Evolutionary conservation across 371 early-diverging fungal genomes (phyloP).

Genomic region (Capillidium rhysosporum): DNA sequence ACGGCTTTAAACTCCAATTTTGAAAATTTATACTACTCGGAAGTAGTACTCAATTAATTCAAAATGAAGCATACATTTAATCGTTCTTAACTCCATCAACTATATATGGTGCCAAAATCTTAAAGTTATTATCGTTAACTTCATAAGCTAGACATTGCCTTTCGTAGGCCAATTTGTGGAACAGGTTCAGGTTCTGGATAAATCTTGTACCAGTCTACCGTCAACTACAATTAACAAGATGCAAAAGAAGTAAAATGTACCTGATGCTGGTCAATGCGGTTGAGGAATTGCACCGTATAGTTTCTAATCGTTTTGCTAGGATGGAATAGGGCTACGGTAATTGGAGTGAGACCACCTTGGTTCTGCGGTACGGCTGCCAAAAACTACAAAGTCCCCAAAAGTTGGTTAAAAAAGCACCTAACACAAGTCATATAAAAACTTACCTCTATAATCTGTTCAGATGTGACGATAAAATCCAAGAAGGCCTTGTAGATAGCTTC

Average conservation of each 20-base stretch:
- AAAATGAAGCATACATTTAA: too few relatives aligned
- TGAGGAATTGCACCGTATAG: conserved; percentile 41
- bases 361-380: conserved; percentile 56
- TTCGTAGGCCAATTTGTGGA: conserved; percentile 11
- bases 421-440: neutral
- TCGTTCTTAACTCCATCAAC: neutral
- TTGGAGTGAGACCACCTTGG: conserved; percentile 56
- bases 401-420: neutral
- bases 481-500: conserved; percentile 42
- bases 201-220: conserved; percentile 11
- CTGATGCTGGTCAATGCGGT: conserved; percentile 36
- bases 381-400: too few relatives aligned
- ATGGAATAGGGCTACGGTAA: conserved; percentile 66
- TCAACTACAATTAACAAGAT: neutral
- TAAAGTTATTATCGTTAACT: conserved; percentile 4
- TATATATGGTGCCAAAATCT: neutral
- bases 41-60: too few relatives aligned
- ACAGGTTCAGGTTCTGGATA: conserved; percentile 12
- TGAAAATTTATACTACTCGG: too few relatives aligned
- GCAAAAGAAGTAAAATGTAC: conserved; percentile 12
- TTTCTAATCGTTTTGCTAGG: conserved; percentile 31
- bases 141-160: conserved; percentile 5
- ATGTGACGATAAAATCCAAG: conserved; percentile 31
- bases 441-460: conserved; percentile 65
- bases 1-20: too few relatives aligned